Evolutionary conservation across 441 rosid species (phyloP).

Genomic region (Capsella rubella): DNA sequence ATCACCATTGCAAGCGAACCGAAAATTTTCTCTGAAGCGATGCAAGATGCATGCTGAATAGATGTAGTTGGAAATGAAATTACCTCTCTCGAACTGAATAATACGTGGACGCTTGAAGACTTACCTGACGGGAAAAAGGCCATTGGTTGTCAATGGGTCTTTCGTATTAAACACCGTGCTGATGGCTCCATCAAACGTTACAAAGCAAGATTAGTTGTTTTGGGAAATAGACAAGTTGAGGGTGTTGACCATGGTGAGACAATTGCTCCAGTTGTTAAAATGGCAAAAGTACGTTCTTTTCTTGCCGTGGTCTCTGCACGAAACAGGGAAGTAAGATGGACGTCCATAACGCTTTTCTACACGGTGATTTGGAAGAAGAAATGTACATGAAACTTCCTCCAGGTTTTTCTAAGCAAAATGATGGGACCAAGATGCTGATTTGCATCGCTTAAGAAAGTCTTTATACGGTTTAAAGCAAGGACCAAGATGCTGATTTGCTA

Average conservation of each 20-base stretch:
- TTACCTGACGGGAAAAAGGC: neutral
- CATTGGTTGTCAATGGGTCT: neutral
- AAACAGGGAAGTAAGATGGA: neutral
- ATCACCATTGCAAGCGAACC: neutral
- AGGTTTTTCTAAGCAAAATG: neutral
- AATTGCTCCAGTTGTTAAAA: neutral
- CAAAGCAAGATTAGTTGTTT: neutral
- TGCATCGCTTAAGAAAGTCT: neutral
- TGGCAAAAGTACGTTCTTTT: no score
- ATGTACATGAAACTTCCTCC: neutral
- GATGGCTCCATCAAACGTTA: neutral
- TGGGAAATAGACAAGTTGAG: neutral
- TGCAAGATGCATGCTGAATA: neutral
- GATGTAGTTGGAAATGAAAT: neutral
- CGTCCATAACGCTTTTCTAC: neutral
- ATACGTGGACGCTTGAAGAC: no score
- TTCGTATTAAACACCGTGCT: no score
- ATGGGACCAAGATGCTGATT: neutral
- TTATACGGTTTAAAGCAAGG: neutral
- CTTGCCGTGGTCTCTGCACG: no score
- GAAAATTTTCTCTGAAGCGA: neutral
- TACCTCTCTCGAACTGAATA: neutral
- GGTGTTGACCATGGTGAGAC: neutral
- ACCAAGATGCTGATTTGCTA: neutral
- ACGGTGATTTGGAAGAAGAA: neutral